These are phyloP conservation scores for Aspergillus chevalieri DNA, from an alignment of 2,329 filamentous ascomycete genomes.

Conservation along the genomic window DNA sequence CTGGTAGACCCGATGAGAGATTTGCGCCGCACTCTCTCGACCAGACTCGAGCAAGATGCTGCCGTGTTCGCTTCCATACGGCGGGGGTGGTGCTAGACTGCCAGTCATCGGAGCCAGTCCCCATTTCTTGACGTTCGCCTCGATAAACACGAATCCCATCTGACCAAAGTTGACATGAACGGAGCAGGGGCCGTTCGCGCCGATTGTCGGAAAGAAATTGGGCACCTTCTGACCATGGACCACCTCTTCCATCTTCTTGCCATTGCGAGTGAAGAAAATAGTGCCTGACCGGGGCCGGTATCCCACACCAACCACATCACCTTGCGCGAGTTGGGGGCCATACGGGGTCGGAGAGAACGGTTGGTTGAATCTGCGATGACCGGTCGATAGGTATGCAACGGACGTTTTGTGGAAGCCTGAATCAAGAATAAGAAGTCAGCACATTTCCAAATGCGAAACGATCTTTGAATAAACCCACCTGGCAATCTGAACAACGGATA, in stretches of 20 bases:
- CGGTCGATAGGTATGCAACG: constrained; percentile 82
- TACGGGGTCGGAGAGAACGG: constrained; percentile 77
- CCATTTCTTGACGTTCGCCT: constrained; percentile 99
- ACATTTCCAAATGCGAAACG: neutral
- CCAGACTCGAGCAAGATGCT: constrained; percentile 91
- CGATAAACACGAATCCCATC: constrained; percentile 96
- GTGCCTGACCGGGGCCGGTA: constrained; percentile 91
- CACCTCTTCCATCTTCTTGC: constrained; percentile 93
- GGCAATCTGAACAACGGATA: constrained; percentile 92
- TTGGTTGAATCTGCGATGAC: constrained; percentile 84
- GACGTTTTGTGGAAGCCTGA: constrained; percentile 87
- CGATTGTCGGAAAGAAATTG: constrained; percentile 97
- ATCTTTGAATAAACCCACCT: constrained; percentile 52
- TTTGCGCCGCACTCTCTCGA: constrained; percentile 46
- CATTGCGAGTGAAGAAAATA: constrained; percentile 96
- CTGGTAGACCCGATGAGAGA: constrained; percentile 37
- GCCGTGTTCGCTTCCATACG: constrained; percentile 94
- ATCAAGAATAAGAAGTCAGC: constrained; percentile 7
- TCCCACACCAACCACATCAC: constrained; percentile 91
- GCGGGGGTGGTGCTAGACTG: constrained; percentile 87
- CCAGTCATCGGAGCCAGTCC: constrained; percentile 93
- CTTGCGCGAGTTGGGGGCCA: constrained; percentile 78
- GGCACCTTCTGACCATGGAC: constrained; percentile 87
- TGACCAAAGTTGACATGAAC: constrained; percentile 98
- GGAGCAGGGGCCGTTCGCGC: constrained; percentile 84